These are phyloP conservation scores for Tuber magnatum DNA, from an alignment of 495 filamentous ascomycete species.

Conservation along the genomic window DNA sequence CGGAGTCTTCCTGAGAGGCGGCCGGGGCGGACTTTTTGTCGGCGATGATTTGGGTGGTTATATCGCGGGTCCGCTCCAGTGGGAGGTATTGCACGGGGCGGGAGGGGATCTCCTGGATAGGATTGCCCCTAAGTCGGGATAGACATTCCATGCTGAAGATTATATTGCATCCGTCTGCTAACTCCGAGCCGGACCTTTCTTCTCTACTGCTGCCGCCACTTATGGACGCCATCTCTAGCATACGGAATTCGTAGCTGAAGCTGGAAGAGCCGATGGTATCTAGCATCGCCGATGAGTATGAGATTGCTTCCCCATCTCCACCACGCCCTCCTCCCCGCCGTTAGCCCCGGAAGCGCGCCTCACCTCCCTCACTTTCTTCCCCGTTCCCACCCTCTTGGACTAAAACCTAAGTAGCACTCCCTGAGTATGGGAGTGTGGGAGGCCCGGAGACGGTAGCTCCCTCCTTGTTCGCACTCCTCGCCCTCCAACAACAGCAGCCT, in stretches of 20 bases:
- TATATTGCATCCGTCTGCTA: constrained; percentile 59
- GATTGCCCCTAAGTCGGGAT: not conserved
- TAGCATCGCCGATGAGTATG: constrained; percentile 57
- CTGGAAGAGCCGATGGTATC: constrained; percentile 83
- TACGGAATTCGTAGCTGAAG: constrained; percentile 70
- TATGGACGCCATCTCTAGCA: constrained; percentile 52
- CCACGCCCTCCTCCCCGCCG: not conserved
- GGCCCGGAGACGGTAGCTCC: constrained; percentile 75
- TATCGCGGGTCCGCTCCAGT: not conserved
- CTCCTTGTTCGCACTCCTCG: constrained; percentile 74
- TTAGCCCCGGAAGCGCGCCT: constrained; percentile 40
- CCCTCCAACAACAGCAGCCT: constrained; percentile 81
- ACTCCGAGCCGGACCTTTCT: constrained; percentile 28
- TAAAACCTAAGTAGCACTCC: constrained; percentile 82
- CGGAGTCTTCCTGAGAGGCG: constrained; percentile 28
- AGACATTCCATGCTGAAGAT: constrained; percentile 45
- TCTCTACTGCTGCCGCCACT: constrained; percentile 9
- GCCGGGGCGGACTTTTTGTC: constrained; percentile 27
- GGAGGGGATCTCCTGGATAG: constrained; percentile 6
- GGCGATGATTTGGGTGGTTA: constrained; percentile 16
- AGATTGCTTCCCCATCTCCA: constrained; percentile 38
- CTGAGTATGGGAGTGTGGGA: constrained; percentile 78
- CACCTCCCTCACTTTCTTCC: constrained; percentile 13
- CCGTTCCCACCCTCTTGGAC: constrained; percentile 50
- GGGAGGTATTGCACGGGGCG: constrained; percentile 15